phyloP scores from a whole-genome alignment of 2,329 filamentous ascomycete species.

The Macrophomina tecta region DNA sequence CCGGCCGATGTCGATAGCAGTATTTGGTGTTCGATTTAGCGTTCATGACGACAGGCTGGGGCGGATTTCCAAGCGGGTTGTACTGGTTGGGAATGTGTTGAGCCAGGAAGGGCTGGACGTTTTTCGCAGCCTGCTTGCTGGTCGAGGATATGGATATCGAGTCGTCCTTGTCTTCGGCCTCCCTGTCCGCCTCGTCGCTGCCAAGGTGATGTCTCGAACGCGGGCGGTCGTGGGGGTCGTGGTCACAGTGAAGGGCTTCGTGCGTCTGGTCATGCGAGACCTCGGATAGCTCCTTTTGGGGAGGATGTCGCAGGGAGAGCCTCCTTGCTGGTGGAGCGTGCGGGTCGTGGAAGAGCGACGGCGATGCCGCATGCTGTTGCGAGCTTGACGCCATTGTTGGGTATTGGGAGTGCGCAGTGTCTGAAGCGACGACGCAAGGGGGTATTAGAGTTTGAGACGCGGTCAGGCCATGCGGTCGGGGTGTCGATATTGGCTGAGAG shows the following conservation, averaged over 20 bases:
- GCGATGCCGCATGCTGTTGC: conserved; percentile 20
- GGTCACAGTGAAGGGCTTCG: background rate
- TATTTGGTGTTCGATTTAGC: conserved; percentile 80
- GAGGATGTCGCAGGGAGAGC: conserved; percentile 28
- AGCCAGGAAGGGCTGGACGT: conserved; percentile 85
- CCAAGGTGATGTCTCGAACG: conserved; percentile 41
- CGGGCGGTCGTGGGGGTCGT: conserved; percentile 40
- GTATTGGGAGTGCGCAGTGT: background rate
- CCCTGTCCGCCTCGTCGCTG: conserved; percentile 30
- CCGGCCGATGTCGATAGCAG: conserved; percentile 93
- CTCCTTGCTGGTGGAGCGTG: conserved; percentile 24
- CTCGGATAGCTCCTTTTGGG: conserved; percentile 18
- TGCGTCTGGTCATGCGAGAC: background rate
- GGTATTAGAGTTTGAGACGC: conserved; percentile 24
- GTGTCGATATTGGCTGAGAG: conserved; percentile 24
- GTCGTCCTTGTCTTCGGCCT: conserved; percentile 38
- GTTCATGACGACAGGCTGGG: conserved; percentile 46
- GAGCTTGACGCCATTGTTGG: conserved; percentile 25
- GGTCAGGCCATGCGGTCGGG: conserved; percentile 22
- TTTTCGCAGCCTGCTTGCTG: conserved; percentile 73
- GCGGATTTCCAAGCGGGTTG: conserved; percentile 66
- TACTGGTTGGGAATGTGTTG: conserved; percentile 91
- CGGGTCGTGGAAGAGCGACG: conserved; percentile 28
- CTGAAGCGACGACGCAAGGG: conserved; percentile 13
- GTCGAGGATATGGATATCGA: conserved; percentile 50